These are phyloP conservation scores for Trametes maxima DNA, from an alignment of 768 basidiomycete species.

Conservation along the genomic window DNA sequence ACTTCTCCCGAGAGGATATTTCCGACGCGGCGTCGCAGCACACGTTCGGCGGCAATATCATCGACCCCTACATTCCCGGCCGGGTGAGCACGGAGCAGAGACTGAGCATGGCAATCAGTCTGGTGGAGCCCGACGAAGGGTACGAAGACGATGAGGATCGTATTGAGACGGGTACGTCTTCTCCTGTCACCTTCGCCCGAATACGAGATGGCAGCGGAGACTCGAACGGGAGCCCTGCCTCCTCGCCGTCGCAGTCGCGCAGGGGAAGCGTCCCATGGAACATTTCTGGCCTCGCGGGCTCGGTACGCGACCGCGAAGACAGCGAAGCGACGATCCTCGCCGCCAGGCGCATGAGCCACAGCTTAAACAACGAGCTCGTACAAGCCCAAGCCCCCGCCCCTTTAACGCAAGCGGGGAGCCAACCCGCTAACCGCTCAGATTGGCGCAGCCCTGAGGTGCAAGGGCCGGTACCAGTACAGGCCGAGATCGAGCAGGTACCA, in stretches of 20 bases:
- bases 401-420: conserved; percentile 48
- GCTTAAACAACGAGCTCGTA: conserved; percentile 52
- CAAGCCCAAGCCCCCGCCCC: conserved; percentile 6
- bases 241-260: conserved; percentile 32
- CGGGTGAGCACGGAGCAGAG: background rate
- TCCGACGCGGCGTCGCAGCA: conserved; percentile 51
- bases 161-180: conserved; percentile 14
- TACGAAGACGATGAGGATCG: conserved; percentile 20
- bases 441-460: conserved; percentile 53
- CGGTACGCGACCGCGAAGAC: conserved; percentile 53
- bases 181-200: conserved; percentile 20
- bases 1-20: conserved; percentile 27
- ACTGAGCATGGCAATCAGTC: conserved; percentile 43
- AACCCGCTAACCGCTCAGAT: conserved; percentile 45
- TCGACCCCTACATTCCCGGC: conserved; percentile 15
- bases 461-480: conserved; percentile 31
- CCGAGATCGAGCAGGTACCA: conserved; percentile 1
- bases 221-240: conserved; percentile 5
- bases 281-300: conserved; percentile 44
- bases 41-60: conserved; percentile 48
- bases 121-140: conserved; percentile 30
- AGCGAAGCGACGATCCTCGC: conserved; percentile 54
- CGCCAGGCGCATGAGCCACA: conserved; percentile 54
- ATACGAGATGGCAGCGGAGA: conserved; percentile 16
- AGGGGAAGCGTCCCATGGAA: conserved; percentile 65